Conservation (phyloP, 768 basidiomycete genomes). For the Pisolithus orientalis region DNA sequence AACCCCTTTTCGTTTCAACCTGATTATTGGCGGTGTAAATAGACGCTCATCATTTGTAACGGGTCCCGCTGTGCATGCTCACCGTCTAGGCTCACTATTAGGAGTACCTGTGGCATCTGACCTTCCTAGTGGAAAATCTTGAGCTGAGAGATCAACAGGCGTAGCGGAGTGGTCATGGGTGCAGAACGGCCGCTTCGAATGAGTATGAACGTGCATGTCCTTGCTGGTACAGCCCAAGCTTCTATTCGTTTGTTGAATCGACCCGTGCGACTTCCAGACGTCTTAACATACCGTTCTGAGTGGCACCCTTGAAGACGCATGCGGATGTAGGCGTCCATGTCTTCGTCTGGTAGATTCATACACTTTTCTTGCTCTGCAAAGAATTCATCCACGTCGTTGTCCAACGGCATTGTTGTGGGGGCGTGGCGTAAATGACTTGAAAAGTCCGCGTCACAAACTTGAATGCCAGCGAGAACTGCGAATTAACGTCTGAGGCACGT, state of each 20-base stretch:
- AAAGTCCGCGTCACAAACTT: too few relatives aligned
- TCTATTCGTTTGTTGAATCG: conserved; percentile 3
- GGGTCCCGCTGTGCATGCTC: neutral
- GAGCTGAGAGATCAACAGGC: neutral
- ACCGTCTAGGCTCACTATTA: conserved; percentile 4
- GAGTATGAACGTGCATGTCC: conserved; percentile 1
- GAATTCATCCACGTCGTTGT: conserved; percentile 37
- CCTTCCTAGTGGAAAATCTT: neutral
- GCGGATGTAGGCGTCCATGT: conserved; percentile 41
- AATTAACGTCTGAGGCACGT: conserved; percentile 6
- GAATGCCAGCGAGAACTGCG: neutral
- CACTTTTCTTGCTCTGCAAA: conserved; percentile 50
- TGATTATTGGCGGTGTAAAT: neutral
- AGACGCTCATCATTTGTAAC: neutral
- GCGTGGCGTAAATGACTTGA: neutral
- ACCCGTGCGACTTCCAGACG: neutral
- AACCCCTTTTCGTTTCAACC: conserved; percentile 3
- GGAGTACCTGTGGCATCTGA: neutral
- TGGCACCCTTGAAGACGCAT: conserved; percentile 17
- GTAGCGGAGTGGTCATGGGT: neutral
- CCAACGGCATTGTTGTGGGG: conserved; percentile 4
- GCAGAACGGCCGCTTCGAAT: neutral
- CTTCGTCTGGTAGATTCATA: conserved; percentile 50
- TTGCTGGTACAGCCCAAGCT: neutral
- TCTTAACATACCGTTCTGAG: conserved; percentile 12